Base-by-base conservation (phyloP, 2,329 filamentous ascomycete species). In the Phoma sp. region DNA sequence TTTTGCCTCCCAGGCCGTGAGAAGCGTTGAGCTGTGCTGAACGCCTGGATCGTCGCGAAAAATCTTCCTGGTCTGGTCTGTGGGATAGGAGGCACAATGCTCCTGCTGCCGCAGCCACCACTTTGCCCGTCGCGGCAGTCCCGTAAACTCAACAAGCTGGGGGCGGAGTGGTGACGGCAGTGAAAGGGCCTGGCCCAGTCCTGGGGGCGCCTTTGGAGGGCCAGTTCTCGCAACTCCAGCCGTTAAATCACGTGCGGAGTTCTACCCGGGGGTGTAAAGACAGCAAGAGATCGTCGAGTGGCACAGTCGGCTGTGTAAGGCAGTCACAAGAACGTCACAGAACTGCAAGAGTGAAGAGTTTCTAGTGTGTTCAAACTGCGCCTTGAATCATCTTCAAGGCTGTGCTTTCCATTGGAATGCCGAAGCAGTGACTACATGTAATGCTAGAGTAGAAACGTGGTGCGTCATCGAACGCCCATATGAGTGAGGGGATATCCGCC, bases 401-500 rank as follows among this genome's bases (percentile, higher is more conserved):
- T 53, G 48, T 60, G 52, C 45, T 42, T 60, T 64, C 55, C 54
- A 66, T 68, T 67, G 27, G 47, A 55, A 37, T 50, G 54, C 58
- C 54, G 43, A 55, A 30, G 54, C 59, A 61, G 50, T 52, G 48
- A 58, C 60, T 65, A 62, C 35, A 57, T 63, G 59, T 49, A 57
- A 29, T 48, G 52, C 55, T 48, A 60, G 55, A 61, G 63, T 59
- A 57, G 55, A 60, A 55, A 57, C 32, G 14, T 54, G 57, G 56
- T 60, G 49, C 60, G 53, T 59, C 59, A 50, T 51, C 29, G 30
- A 55, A 47, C 47, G 59, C 53, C 54, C 45, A 51, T 57, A 48
- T 56, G 47, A 62, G 54, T 62, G 64, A 65, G 59, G 59, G 59
- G 52, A 64, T 58, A 61, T 62, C 56, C 60, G 61, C 51, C 57